Base-by-base conservation (phyloP, 345 rosid species). In the Bruguiera parviflora region DNA sequence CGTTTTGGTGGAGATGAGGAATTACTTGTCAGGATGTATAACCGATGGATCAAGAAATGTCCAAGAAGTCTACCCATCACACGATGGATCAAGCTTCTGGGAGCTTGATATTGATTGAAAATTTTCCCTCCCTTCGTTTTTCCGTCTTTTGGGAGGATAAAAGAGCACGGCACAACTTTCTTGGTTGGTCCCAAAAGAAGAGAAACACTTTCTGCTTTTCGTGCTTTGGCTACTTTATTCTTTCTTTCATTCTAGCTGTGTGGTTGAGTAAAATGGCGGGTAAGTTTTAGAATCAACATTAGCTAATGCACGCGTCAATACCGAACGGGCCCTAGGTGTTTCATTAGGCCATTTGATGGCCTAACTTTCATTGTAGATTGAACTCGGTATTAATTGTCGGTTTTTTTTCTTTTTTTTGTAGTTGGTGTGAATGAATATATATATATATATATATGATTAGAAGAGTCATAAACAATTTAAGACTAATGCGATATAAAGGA, bases 401-500 rank as follows among this genome's bases (percentile, higher is more conserved):
- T 53, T 27, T 27, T 27, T 27, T 27, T 1, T 1, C 0, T 8
- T n/a, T 1, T 21, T 55, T 39, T 9, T 11, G 47, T 39, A 39
- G 11, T 39, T 39, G 3, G 47, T 39, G 47, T 39, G 47, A 37
- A 37, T 10, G n/a, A n/a, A 11, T 37, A 8, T 8, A 8, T 37
- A 8, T 8, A 8, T 37, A 37, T 8, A 37, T 3, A 25, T 25
- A 25, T 25, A 25, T 0, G n/a, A 33, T 7, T 33, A 33, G 9
- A 8, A 6, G 46, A 39, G 47, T 39, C 47, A 11, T 9, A 37
- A 9, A 13, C 43, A 37, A 37, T 37, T 2, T 9, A 37, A 47
- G 39, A 64, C 21, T n/a, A 15, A 67, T 73, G 85, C 79, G 68
- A 24, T 78, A 70, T 22, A 75, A 79, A 52, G 69, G 71, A 71